A percentile compares a stretch with the other conserved stretches of the same genome.
Evolutionary conservation across 371 early-diverging fungal genomes (phyloP).

Genomic region (Rhizomucor pusillus): DNA sequence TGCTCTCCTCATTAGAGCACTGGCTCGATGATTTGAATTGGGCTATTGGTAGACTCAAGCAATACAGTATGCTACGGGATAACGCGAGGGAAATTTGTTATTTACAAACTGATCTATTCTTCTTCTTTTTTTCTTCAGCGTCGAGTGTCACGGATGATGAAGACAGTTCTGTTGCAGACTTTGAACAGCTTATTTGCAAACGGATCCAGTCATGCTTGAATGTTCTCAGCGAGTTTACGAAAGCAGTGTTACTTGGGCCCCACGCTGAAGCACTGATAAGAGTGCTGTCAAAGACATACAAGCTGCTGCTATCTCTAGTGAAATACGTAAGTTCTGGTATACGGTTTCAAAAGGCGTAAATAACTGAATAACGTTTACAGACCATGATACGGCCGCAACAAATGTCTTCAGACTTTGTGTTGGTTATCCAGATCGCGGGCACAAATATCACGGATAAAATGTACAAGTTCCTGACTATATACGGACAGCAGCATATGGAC

Average conservation of each 20-base stretch:
- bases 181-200: conserved; percentile 32
- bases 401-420: conserved; percentile 28
- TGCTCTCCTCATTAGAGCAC: conserved; percentile 39
- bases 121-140: too few relatives aligned
- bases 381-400: conserved; percentile 15
- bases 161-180: conserved; percentile 2
- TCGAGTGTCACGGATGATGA: conserved; percentile 7
- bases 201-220: conserved; percentile 22
- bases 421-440: conserved; percentile 31
- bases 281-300: conserved; percentile 38
- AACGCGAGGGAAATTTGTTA: background rate
- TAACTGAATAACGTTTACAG: conserved; percentile 28
- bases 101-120: background rate
- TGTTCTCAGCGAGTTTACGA: conserved; percentile 29
- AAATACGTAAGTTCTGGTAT: conserved; percentile 41
- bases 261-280: conserved; percentile 46
- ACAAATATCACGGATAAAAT: conserved; percentile 40
- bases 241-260: conserved; percentile 22
- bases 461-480: conserved; percentile 48
- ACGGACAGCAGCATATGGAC: conserved; percentile 26
- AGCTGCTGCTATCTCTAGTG: conserved; percentile 32
- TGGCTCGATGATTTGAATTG: conserved; percentile 45
- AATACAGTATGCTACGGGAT: conserved; percentile 19
- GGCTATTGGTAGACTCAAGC: conserved; percentile 37
- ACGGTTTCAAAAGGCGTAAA: background rate